A percentile compares a stretch with the other conserved stretches of the same genome.
These are phyloP conservation scores for Prunus davidiana DNA, from an alignment of 306 rosid genomes.

Conservation along the genomic window DNA sequence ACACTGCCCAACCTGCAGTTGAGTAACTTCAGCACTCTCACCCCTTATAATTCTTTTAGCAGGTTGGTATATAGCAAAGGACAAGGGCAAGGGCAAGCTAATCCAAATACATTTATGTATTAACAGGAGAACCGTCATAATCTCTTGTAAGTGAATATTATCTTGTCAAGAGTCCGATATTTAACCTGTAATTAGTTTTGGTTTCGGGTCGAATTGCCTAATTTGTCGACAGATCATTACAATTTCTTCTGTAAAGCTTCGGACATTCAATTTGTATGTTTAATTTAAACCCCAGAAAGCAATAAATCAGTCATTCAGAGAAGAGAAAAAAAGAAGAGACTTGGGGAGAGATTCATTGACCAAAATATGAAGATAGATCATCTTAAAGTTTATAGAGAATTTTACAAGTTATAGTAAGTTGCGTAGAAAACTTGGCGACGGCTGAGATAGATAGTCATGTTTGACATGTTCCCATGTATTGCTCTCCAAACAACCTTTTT, in stretches of 20 bases:
- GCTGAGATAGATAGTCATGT: not conserved
- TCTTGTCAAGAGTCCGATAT: not conserved
- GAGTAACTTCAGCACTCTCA: constrained; percentile 12
- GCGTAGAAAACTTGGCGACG: constrained; percentile 8
- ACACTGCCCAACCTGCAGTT: constrained; percentile 35
- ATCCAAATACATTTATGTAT: not conserved
- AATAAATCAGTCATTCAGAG: not conserved
- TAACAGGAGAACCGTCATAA: not conserved
- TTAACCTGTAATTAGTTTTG: not conserved
- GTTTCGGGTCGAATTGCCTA: not conserved
- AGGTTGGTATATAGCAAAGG: not conserved
- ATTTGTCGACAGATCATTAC: not conserved
- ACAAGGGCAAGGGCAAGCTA: not conserved
- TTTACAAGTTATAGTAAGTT: not conserved
- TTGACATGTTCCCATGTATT: not conserved
- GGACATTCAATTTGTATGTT: not conserved
- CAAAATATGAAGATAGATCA: not conserved
- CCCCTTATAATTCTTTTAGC: not conserved
- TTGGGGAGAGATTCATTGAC: constrained; percentile 6
- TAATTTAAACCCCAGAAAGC: not conserved
- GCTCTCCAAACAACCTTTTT: not conserved
- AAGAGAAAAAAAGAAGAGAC: not conserved
- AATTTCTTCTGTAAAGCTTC: not conserved
- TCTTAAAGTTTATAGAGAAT: not conserved
- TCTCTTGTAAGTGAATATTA: not conserved